Percentiles rank a stretch among this genome's conserved stretches.
phyloP scores from a whole-genome alignment of 306 rosid species.

The Lagenaria siceraria region DNA sequence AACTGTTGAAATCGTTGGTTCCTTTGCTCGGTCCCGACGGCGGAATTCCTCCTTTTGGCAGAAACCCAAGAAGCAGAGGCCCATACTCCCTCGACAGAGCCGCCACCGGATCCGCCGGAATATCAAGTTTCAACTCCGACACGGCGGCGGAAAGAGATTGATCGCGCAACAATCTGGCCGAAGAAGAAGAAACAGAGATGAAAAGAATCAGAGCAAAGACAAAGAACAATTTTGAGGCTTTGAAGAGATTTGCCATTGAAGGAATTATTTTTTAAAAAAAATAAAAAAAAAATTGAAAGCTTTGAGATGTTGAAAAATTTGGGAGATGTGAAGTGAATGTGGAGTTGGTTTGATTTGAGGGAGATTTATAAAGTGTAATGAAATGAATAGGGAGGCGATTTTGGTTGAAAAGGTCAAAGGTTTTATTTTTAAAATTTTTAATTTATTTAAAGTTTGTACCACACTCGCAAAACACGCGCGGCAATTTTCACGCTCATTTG shows the following conservation, averaged over 20 bases:
- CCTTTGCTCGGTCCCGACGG: slow-evolving; percentile 62
- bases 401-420: not conserved
- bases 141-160: not conserved
- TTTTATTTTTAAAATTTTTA: not conserved
- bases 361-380: not conserved
- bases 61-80: slow-evolving; percentile 37
- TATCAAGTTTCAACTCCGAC: not conserved
- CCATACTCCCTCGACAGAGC: slow-evolving; percentile 13
- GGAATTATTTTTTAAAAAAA: not conserved
- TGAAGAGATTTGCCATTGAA: not conserved
- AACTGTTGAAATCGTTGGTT: slow-evolving; percentile 35
- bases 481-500: not conserved
- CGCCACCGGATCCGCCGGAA: not conserved
- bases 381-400: not conserved
- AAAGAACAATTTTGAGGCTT: not conserved
- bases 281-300: not conserved
- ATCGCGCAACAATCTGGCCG: not conserved
- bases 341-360: not conserved
- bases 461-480: not conserved
- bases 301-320: not conserved
- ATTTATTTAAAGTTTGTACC: not conserved
- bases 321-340: not conserved
- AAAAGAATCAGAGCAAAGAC: not conserved
- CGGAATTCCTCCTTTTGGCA: slow-evolving; percentile 45
- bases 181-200: not conserved